Conservation (phyloP, 1,139 yeast genomes). For the Candida sp. region DNA sequence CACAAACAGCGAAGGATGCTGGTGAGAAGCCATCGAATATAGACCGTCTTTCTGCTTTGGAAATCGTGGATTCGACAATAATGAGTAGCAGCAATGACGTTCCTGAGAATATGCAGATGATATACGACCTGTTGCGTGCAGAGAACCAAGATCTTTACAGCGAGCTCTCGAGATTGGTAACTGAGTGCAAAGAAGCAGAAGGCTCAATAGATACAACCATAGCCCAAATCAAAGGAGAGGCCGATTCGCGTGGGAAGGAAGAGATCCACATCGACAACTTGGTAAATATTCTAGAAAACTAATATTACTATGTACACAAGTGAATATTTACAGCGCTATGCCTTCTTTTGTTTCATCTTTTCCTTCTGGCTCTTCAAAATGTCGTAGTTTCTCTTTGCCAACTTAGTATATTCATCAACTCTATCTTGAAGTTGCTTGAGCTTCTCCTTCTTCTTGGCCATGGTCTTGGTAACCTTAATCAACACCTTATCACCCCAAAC, state of each 20-base stretch:
- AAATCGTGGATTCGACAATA: conserved; percentile 38
- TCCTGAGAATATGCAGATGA: conserved; percentile 34
- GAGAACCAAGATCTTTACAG: conserved; percentile 38
- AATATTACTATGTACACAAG: conserved; percentile 6
- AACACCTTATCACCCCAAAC: conserved; percentile 72
- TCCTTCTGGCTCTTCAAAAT: conserved; percentile 9
- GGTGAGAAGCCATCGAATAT: conserved; percentile 29
- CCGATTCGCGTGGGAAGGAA: conserved; percentile 9
- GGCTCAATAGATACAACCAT: conserved; percentile 27
- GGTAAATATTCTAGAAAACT: background rate
- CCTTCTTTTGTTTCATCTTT: too few species aligned
- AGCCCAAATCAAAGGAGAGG: conserved; percentile 28
- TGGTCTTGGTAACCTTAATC: conserved; percentile 43
- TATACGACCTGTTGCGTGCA: conserved; percentile 37
- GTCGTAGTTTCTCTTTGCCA: conserved; percentile 45
- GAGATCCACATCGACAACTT: conserved; percentile 4
- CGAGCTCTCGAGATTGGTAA: conserved; percentile 25
- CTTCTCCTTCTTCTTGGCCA: conserved; percentile 36
- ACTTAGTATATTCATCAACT: conserved; percentile 41
- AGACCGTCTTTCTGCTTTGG: conserved; percentile 35
- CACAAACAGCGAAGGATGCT: conserved; percentile 37
- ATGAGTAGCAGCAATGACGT: conserved; percentile 26
- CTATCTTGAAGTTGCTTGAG: conserved; percentile 43
- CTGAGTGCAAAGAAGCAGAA: conserved; percentile 26
- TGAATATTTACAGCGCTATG: conserved; percentile 5